A percentile compares a stretch with the other conserved stretches of the same genome.
phyloP scores from a whole-genome alignment of 139 green algal species.

The Chlorella sorokiniana region DNA sequence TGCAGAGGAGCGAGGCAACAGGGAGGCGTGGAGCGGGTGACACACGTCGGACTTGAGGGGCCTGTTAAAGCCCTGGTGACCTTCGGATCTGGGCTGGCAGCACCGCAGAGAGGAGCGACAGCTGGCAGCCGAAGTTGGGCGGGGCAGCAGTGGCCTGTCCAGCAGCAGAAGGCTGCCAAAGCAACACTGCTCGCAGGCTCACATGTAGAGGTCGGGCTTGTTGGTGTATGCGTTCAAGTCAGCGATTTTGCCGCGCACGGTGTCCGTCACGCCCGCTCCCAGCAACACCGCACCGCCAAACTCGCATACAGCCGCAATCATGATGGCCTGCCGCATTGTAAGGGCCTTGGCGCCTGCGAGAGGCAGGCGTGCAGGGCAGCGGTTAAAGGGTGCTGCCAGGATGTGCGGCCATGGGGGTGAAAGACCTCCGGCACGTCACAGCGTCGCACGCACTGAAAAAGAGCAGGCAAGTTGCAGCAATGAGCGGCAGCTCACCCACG shows the following conservation, averaged over 20 bases:
- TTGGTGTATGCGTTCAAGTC: conserved; percentile 41
- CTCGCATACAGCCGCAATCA: conserved; percentile 50
- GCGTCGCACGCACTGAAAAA: too few relatives aligned
- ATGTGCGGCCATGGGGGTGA: too few relatives aligned
- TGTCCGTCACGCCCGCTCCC: conserved; percentile 56
- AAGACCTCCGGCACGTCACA: too few relatives aligned
- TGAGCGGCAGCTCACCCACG: background rate
- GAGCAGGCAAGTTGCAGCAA: too few relatives aligned
- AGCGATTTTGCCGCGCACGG: conserved; percentile 51
- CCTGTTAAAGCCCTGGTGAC: background rate
- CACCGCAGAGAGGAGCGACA: background rate
- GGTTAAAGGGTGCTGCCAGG: background rate
- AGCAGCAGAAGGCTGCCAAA: too few relatives aligned
- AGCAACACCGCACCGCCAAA: conserved; percentile 30
- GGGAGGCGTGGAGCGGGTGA: background rate
- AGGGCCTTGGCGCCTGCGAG: conserved; percentile 44
- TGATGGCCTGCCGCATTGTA: conserved; percentile 39
- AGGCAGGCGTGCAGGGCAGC: background rate
- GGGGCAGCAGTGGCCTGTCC: too few relatives aligned
- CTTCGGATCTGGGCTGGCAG: background rate
- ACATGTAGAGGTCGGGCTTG: conserved; percentile 60
- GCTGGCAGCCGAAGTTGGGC: background rate
- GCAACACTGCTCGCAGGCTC: too few relatives aligned
- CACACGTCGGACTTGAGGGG: background rate
- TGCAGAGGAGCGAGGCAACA: background rate